A percentile compares a stretch with the other conserved stretches of the same genome.
Evolutionary conservation across 1,139 yeast genomes (phyloP).

Genomic region (Arxiozyma slooffiae): DNA sequence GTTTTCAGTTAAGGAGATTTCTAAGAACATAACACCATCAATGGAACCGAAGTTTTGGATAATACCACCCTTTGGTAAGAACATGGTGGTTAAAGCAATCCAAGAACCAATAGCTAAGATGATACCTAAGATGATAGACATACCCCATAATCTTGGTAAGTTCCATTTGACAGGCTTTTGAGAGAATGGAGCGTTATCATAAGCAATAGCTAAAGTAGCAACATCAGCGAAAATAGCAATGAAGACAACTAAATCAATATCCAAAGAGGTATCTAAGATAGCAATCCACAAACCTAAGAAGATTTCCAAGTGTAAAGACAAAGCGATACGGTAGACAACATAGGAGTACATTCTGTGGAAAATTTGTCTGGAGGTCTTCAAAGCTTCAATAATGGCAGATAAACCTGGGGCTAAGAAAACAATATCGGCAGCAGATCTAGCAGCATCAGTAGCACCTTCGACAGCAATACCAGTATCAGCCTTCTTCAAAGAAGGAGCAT

Average conservation of each 20-base stretch:
- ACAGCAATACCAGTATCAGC: conserved; percentile 97
- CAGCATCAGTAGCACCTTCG: conserved; percentile 95
- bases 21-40: conserved; percentile 86
- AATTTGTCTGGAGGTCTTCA: conserved; percentile 90
- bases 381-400: conserved; percentile 88
- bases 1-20: conserved; percentile 87
- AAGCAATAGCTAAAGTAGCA: conserved; percentile 91
- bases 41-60: conserved; percentile 89
- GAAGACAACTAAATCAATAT: conserved; percentile 83
- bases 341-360: conserved; percentile 98
- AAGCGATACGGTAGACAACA: conserved; percentile 93
- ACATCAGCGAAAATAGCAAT: conserved; percentile 94
- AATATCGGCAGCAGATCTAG: conserved; percentile 93
- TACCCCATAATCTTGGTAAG: conserved; percentile 95
- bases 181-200: conserved; percentile 96
- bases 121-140: conserved; percentile 75
- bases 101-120: conserved; percentile 84
- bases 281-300: conserved; percentile 93
- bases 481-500: conserved; percentile 92
- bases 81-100: conserved; percentile 88
- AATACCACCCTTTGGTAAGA: conserved; percentile 79
- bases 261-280: conserved; percentile 71
- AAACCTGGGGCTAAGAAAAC: conserved; percentile 95
- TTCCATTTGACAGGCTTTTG: conserved; percentile 98
- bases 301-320: conserved; percentile 83